Percentiles rank a stretch among this genome's conserved stretches.
Evolutionary conservation across 441 rosid genomes (phyloP).

Genomic region (Erodium texanum): DNA sequence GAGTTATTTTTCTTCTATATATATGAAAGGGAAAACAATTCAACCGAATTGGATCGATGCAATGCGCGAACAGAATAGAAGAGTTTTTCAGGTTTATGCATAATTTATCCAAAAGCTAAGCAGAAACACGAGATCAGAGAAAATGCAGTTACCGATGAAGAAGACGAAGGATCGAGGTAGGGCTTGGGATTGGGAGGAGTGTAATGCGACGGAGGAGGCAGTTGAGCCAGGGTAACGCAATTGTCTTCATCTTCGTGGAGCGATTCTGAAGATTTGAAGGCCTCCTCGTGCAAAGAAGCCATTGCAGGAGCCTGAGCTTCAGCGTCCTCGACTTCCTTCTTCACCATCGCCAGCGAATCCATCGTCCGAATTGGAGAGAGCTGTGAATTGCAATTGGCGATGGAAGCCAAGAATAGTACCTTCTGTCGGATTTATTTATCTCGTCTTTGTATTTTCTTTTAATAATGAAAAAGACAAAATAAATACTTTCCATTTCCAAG

Average conservation of each 20-base stretch:
- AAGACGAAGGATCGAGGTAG: slow-evolving; percentile 1
- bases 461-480: too few species aligned
- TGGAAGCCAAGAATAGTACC: background rate
- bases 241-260: background rate
- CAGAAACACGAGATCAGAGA: slow-evolving; percentile 1
- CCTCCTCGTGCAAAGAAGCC: background rate
- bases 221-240: background rate
- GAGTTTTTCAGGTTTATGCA: background rate
- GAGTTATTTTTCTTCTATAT: background rate
- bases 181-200: slow-evolving; percentile 5
- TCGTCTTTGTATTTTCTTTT: too few species aligned
- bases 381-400: background rate
- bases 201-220: background rate
- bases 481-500: background rate
- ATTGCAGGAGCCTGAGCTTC: background rate
- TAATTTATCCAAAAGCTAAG: background rate
- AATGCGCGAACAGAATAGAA: background rate
- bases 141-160: background rate
- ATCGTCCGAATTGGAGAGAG: background rate
- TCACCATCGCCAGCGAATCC: background rate
- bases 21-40: background rate
- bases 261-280: background rate
- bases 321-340: background rate
- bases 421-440: too few species aligned
- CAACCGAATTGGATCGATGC: background rate